Evolutionary conservation across 164 flowering plant species (phyloP).

Genomic region (Brasenia schreberi): DNA sequence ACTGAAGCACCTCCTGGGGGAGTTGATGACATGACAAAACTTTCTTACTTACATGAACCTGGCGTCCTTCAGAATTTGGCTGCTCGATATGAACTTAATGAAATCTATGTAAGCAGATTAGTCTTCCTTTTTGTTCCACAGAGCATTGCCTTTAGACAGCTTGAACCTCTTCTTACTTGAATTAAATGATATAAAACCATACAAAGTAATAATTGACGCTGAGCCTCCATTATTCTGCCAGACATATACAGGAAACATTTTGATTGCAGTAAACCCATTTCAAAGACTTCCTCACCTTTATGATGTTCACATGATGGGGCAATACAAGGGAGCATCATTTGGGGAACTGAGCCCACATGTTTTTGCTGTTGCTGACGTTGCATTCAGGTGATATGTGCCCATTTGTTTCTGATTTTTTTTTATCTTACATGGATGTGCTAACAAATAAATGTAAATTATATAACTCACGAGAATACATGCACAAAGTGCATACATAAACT

Average conservation of each 20-base stretch:
- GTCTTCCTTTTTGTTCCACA: not conserved
- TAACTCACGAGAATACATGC: not conserved
- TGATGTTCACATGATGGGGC: conserved; percentile 99
- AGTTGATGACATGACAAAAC: conserved; percentile 94
- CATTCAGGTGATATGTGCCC: conserved; percentile 50
- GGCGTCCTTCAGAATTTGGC: conserved; percentile 93
- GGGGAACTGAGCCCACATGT: conserved; percentile 99
- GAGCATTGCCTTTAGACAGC: conserved; percentile 2
- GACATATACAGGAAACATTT: conserved; percentile 97
- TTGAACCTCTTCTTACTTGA: not conserved
- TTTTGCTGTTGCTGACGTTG: conserved; percentile 95
- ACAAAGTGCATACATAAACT: not conserved
- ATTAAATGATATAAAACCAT: not conserved
- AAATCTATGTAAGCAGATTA: conserved; percentile 70
- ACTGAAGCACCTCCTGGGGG: conserved; percentile 98
- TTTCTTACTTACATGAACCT: conserved; percentile 98
- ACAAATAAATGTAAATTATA: not conserved
- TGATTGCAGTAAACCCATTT: conserved; percentile 95
- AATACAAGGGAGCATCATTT: conserved; percentile 88
- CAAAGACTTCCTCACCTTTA: conserved; percentile 97
- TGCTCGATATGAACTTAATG: conserved; percentile 88
- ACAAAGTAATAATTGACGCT: not conserved
- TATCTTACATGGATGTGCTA: not conserved
- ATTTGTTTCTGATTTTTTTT: not conserved
- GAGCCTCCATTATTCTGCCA: conserved; percentile 12